Evolutionary conservation across 2,329 filamentous ascomycete species (phyloP).

Genomic region (Hymenoscyphus linearis): DNA sequence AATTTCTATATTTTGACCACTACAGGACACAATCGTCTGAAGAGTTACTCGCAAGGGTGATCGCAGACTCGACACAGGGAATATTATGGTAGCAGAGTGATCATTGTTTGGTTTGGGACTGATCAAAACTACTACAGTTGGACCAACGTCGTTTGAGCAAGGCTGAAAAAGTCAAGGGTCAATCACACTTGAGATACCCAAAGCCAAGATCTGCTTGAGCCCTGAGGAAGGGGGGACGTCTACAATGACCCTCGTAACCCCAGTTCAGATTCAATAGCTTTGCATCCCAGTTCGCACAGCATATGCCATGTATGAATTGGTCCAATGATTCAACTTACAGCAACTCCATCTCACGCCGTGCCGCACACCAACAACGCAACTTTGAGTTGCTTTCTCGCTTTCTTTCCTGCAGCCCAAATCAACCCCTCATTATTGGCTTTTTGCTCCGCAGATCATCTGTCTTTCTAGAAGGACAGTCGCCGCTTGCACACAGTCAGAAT

Average conservation of each 20-base stretch:
- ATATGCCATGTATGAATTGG: not conserved
- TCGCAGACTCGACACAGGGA: too few species aligned
- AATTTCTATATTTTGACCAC: too few species aligned
- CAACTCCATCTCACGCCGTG: not conserved
- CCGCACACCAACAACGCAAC: not conserved
- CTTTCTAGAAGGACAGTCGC: not conserved
- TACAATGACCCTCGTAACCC: not conserved
- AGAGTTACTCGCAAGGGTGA: not conserved
- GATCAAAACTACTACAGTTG: not conserved
- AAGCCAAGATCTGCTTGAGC: not conserved
- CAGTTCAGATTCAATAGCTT: conserved; percentile 4
- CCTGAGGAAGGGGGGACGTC: not conserved
- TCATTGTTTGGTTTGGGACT: not conserved
- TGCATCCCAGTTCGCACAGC: conserved; percentile 1
- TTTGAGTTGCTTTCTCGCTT: not conserved
- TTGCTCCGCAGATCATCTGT: not conserved
- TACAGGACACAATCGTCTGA: too few species aligned
- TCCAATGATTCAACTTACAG: not conserved
- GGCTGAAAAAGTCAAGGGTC: conserved; percentile 1
- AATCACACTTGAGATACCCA: not conserved
- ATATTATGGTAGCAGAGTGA: not conserved
- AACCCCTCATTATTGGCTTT: not conserved
- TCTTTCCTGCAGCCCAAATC: not conserved
- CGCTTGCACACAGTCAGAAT: not conserved
- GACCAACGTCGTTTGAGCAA: not conserved